A percentile compares a stretch with the other conserved stretches of the same genome.
Evolutionary conservation across 139 green algal species (phyloP).

Genomic region (Closterium sp.): DNA sequence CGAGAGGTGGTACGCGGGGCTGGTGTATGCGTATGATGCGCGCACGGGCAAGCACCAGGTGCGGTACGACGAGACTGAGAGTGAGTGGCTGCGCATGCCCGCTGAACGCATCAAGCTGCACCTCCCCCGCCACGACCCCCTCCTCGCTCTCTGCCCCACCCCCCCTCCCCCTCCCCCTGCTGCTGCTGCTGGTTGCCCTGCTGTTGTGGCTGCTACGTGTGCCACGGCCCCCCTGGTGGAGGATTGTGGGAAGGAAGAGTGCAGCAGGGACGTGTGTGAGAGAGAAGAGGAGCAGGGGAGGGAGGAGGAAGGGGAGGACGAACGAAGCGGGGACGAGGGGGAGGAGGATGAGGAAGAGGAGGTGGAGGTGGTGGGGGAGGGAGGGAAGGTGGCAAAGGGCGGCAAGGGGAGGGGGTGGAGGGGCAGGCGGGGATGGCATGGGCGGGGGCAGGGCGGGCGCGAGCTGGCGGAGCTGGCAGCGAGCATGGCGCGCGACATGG

Average conservation of each 20-base stretch:
- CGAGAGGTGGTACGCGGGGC: neutral
- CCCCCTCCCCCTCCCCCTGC: neutral
- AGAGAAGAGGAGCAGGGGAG: neutral
- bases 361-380: neutral
- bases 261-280: neutral
- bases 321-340: neutral
- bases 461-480: neutral
- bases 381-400: neutral
- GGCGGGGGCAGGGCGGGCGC: neutral
- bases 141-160: neutral
- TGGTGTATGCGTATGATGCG: neutral
- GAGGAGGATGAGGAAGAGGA: neutral
- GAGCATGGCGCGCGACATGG: neutral
- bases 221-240: neutral
- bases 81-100: neutral
- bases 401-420: neutral
- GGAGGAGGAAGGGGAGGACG: neutral
- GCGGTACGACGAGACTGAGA: neutral
- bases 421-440: neutral
- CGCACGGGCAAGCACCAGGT: constrained; percentile 4
- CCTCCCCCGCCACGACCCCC: neutral
- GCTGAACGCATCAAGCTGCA: neutral
- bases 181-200: neutral
- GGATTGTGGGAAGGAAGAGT: neutral
- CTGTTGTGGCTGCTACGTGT: neutral